phyloP scores from a whole-genome alignment of 768 basidiomycete species.

The Tubosaeta sp. region DNA sequence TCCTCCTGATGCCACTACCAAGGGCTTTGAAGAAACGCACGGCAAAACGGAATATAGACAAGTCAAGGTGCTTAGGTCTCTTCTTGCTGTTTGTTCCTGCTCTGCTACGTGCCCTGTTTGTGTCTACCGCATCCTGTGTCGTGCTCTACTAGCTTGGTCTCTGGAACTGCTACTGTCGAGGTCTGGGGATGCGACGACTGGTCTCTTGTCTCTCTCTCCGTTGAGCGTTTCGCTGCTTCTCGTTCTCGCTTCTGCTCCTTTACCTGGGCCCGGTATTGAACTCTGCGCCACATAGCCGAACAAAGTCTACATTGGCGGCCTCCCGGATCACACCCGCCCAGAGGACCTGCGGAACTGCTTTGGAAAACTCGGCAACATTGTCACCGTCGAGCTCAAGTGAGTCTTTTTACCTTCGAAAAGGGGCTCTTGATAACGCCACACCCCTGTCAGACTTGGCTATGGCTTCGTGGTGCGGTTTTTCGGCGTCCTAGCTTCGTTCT shows the following conservation, averaged over 20 bases:
- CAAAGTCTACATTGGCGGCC: constrained; percentile 89
- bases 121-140: constrained; percentile 18
- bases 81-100: constrained; percentile 27
- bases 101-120: constrained; percentile 16
- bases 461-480: constrained; percentile 80
- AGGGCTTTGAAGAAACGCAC: constrained; percentile 35
- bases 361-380: constrained; percentile 74
- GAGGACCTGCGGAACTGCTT: constrained; percentile 86
- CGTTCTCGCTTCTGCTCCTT: constrained; percentile 41
- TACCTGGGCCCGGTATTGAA: constrained; percentile 59
- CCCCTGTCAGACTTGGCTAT: constrained; percentile 63
- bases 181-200: constrained; percentile 25
- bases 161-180: constrained; percentile 26
- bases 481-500: not conserved
- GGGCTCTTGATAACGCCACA: constrained; percentile 11
- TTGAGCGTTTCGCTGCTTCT: constrained; percentile 32
- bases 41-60: constrained; percentile 54
- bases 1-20: constrained; percentile 12
- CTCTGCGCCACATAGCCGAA: constrained; percentile 78
- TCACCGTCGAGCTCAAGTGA: constrained; percentile 80
- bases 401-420: constrained; percentile 27
- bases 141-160: constrained; percentile 21
- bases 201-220: constrained; percentile 34
- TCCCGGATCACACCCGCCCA: constrained; percentile 81
- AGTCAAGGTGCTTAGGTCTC: constrained; percentile 84